Evolutionary conservation across 164 flowering plant genomes (phyloP).

Genomic region (Taxillus chinensis): DNA sequence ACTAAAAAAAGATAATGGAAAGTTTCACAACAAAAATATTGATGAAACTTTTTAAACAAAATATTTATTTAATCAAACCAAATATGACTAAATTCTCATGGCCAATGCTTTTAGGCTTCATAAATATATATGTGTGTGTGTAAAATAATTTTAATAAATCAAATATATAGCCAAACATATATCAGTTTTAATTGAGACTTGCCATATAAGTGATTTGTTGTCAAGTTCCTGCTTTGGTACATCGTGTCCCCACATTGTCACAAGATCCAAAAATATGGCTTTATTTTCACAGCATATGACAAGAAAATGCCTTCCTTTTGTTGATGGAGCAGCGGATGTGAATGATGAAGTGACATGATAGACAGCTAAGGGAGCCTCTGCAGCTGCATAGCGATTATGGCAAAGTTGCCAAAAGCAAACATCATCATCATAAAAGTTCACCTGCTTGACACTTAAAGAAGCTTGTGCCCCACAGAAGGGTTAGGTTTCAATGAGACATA

Average conservation of each 20-base stretch:
- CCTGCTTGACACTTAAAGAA: constrained; percentile 87
- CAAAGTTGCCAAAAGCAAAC: constrained; percentile 96
- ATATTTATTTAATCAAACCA: too few relatives aligned
- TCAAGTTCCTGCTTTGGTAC: constrained; percentile 97
- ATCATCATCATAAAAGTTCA: constrained; percentile 87
- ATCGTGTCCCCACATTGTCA: constrained; percentile 98
- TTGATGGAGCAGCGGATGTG: constrained; percentile 70
- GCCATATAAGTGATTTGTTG: constrained; percentile 85
- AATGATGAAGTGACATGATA: constrained; percentile 61
- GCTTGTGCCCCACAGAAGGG: constrained; percentile 5
- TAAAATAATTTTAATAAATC: neutral
- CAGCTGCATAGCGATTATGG: constrained; percentile 90
- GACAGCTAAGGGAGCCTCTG: constrained; percentile 85
- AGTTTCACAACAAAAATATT: too few relatives aligned
- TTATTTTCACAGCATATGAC: constrained; percentile 96
- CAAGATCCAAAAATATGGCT: constrained; percentile 94
- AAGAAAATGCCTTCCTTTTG: constrained; percentile 97
- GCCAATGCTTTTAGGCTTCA: neutral
- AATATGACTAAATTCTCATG: neutral
- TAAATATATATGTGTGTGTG: neutral
- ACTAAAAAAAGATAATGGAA: too few relatives aligned
- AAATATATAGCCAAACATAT: neutral
- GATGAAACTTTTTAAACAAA: too few relatives aligned
- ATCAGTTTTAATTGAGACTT: constrained; percentile 19
- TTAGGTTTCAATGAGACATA: constrained; percentile 7